Evolutionary conservation across 371 early-diverging fungal genomes (phyloP), one percentile per base, ranked within the genome.

Genomic region (Mortierella sp.): DNA sequence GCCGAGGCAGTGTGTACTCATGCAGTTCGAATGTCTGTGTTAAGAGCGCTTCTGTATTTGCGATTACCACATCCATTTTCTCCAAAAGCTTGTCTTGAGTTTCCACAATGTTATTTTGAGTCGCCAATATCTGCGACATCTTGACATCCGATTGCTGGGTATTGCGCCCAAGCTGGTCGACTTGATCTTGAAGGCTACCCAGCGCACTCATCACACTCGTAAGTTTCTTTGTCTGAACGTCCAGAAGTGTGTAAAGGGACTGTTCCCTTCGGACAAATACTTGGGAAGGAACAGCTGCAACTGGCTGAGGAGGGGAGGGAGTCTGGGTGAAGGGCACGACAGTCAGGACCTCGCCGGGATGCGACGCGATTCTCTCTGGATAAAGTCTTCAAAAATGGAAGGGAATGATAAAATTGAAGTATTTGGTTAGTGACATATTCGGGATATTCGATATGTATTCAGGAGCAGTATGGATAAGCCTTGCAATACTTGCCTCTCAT

Each of bases 1-100:
- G 57, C 16, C 83, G 69, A 24, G 83, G 77, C 9, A 62, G 58
- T 3, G 83, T 63, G 67, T 81, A 81, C 73, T 81, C 83, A 32
- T 76, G 76, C 37, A 81, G 35, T 35, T 81, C 83, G 60, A 68
- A 81, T 16, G 83, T 73, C 68, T 81, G 83, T 16, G 81, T 75
- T 30, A 81, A 37, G 32, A 81, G 62, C 22, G 70, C 66, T 45
- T 75, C 67, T 14, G 76, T 64, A 6, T 63, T 59, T 24, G 43
- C 54, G n/a, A 75, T 66, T 22, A 81, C 37, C 16, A 40, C 24
- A 9, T 65, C 49, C 58, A 80, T 45, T 20, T 62, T 55, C 45
- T 39, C 58, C 58, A 71, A n/a, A 14, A 75, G 40, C 54, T 72
- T 58, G 47, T 59, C 43, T 60, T 80, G 80, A 18, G 70, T 49